A percentile compares a stretch with the other conserved stretches of the same genome.
These are phyloP conservation scores for Wickerhamomyces strasburgensis DNA, from an alignment of 805 yeast species.

Conservation along the genomic window DNA sequence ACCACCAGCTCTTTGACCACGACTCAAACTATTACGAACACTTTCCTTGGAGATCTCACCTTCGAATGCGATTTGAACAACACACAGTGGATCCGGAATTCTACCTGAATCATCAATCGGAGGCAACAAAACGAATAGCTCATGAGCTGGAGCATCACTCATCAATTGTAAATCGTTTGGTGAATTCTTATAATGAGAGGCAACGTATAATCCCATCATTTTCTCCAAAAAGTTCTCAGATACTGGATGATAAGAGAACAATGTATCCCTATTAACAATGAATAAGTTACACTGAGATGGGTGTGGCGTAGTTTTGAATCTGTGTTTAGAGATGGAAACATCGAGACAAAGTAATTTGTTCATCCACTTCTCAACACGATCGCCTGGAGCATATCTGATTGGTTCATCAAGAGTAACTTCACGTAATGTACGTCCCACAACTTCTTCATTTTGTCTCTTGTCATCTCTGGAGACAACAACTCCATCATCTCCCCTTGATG, in stretches of 20 bases:
- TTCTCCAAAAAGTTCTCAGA: constrained; percentile 92
- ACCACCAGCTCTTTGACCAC: constrained; percentile 98
- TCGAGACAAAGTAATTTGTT: constrained; percentile 89
- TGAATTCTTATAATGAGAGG: constrained; percentile 95
- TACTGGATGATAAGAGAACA: constrained; percentile 95
- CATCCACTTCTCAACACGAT: constrained; percentile 93
- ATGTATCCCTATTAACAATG: constrained; percentile 88
- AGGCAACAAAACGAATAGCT: constrained; percentile 84
- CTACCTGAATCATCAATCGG: constrained; percentile 76
- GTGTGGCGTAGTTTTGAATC: constrained; percentile 78
- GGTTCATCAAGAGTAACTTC: constrained; percentile 92
- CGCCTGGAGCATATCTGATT: constrained; percentile 96
- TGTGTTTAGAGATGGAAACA: constrained; percentile 68
- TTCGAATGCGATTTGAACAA: constrained; percentile 89
- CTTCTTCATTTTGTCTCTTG: constrained; percentile 36
- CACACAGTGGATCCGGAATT: constrained; percentile 95
- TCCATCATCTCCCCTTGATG: constrained; percentile 43
- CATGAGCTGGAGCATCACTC: constrained; percentile 99
- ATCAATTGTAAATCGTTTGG: constrained; percentile 95
- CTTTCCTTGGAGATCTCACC: constrained; percentile 94
- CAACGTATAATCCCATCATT: constrained; percentile 96
- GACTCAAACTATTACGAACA: constrained; percentile 75
- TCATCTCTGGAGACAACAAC: constrained; percentile 61
- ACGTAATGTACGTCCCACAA: constrained; percentile 66
- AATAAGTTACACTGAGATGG: constrained; percentile 89